Conservation (phyloP, 495 filamentous ascomycete species). For the Neurospora cerealis region DNA sequence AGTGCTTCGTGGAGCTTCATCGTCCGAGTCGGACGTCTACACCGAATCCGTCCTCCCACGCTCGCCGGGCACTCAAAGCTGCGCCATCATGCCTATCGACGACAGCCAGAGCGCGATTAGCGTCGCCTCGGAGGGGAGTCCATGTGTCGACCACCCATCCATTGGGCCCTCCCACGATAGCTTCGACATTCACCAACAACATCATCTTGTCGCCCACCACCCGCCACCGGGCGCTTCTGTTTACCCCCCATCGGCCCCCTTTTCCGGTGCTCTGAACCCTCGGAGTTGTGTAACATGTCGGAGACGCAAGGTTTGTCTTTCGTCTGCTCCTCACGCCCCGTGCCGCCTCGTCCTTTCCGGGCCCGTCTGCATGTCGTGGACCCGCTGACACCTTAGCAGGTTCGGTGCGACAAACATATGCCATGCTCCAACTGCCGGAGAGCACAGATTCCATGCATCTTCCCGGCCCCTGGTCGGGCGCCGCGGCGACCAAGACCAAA, state of each 20-base stretch:
- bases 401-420: slow-evolving; percentile 70
- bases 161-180: slow-evolving; percentile 10
- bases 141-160: slow-evolving; percentile 7
- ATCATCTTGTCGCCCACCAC: slow-evolving; percentile 49
- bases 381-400: slow-evolving; percentile 8
- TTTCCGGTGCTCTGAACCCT: slow-evolving; percentile 41
- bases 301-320: slow-evolving; percentile 56
- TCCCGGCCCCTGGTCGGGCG: slow-evolving; percentile 73
- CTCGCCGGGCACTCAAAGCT: not conserved
- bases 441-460: slow-evolving; percentile 70
- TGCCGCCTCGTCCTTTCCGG: not conserved
- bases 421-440: slow-evolving; percentile 80
- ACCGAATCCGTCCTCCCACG: not conserved
- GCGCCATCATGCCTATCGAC: slow-evolving; percentile 6
- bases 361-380: not conserved
- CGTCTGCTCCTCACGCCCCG: not conserved
- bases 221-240: slow-evolving; percentile 56
- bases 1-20: not conserved
- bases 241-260: slow-evolving; percentile 31
- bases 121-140: slow-evolving; percentile 6
- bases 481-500: slow-evolving; percentile 56
- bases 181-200: slow-evolving; percentile 52
- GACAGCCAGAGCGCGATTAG: slow-evolving; percentile 3
- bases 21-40: not conserved
- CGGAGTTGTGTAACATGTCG: slow-evolving; percentile 80